phyloP scores from a whole-genome alignment of 371 early-diverging fungal genomes.

The Zancudomyces culisetae region DNA sequence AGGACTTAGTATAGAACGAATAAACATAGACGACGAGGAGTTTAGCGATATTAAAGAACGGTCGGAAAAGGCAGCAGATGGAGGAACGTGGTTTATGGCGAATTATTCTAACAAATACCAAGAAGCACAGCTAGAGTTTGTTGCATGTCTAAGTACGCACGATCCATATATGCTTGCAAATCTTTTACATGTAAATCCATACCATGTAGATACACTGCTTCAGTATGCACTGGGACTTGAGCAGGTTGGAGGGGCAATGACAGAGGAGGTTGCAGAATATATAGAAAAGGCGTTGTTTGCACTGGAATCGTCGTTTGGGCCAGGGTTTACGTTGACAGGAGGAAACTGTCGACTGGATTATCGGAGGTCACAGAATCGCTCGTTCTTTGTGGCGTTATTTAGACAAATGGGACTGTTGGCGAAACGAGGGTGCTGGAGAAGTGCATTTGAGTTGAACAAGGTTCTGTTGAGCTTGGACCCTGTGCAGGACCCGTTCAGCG shows the following conservation, averaged over 20 bases:
- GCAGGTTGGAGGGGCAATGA: slow-evolving; percentile 55
- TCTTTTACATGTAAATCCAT: slow-evolving; percentile 54
- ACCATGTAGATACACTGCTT: slow-evolving; percentile 64
- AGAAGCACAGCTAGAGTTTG: slow-evolving; percentile 47
- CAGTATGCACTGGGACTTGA: slow-evolving; percentile 69
- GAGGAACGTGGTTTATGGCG: slow-evolving; percentile 35
- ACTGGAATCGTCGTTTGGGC: slow-evolving; percentile 65
- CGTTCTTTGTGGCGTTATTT: slow-evolving; percentile 64
- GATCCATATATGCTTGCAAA: slow-evolving; percentile 51
- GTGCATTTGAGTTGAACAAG: slow-evolving; percentile 74
- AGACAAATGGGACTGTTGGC: slow-evolving; percentile 63
- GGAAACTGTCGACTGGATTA: slow-evolving; percentile 52
- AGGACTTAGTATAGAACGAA: slow-evolving; percentile 55
- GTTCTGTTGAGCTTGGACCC: slow-evolving; percentile 60
- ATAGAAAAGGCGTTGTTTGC: slow-evolving; percentile 58
- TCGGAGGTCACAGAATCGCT: slow-evolving; percentile 50
- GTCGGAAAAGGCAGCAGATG: slow-evolving; percentile 10
- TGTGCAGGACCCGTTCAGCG: slow-evolving; percentile 49
- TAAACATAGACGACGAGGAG: slow-evolving; percentile 26
- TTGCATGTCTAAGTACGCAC: slow-evolving; percentile 46
- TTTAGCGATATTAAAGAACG: not conserved
- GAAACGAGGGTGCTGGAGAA: slow-evolving; percentile 83
- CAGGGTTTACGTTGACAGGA: slow-evolving; percentile 46
- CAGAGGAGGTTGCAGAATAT: slow-evolving; percentile 49
- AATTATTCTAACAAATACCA: slow-evolving; percentile 51